These are phyloP conservation scores for Hypoxylon sp. DNA, from an alignment of 2,329 filamentous ascomycete species.

Conservation along the genomic window DNA sequence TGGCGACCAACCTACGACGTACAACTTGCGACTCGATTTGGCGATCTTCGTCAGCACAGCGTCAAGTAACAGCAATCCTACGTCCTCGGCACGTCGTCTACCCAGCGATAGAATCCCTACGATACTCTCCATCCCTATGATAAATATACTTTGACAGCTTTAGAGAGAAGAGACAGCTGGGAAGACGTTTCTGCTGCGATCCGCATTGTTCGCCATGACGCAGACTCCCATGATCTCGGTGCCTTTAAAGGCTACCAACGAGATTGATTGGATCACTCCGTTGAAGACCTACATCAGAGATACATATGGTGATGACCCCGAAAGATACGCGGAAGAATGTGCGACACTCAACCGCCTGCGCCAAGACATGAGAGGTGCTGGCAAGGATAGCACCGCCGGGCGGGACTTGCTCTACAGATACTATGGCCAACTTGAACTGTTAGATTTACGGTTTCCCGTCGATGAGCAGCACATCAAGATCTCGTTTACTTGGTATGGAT, in stretches of 20 bases:
- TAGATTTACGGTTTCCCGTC: slow-evolving; percentile 95
- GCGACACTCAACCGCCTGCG: slow-evolving; percentile 92
- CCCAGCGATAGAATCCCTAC: slow-evolving; percentile 12
- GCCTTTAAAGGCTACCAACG: slow-evolving; percentile 93
- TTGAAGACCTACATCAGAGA: slow-evolving; percentile 94
- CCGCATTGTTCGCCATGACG: slow-evolving; percentile 67
- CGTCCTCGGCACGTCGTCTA: slow-evolving; percentile 20
- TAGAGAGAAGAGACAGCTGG: slow-evolving; percentile 20
- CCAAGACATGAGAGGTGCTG: slow-evolving; percentile 98
- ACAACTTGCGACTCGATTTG: slow-evolving; percentile 11
- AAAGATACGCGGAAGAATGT: slow-evolving; percentile 96
- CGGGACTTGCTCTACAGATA: slow-evolving; percentile 96
- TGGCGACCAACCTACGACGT: slow-evolving; percentile 17
- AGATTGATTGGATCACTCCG: slow-evolving; percentile 97
- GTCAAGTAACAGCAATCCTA: slow-evolving; percentile 42
- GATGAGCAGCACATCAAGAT: slow-evolving; percentile 99
- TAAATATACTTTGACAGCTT: slow-evolving; percentile 10
- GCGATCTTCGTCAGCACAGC: slow-evolving; percentile 25
- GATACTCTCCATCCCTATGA: slow-evolving; percentile 31
- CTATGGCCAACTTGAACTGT: slow-evolving; percentile 94
- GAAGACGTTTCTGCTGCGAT: slow-evolving; percentile 21
- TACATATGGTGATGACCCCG: slow-evolving; percentile 96
- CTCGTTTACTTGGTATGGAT: slow-evolving; percentile 89
- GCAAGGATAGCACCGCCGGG: slow-evolving; percentile 94
- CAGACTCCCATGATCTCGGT: slow-evolving; percentile 95